Base-by-base conservation (phyloP, 331 rosid genomes). In the Rhamnella rubrinervis region DNA sequence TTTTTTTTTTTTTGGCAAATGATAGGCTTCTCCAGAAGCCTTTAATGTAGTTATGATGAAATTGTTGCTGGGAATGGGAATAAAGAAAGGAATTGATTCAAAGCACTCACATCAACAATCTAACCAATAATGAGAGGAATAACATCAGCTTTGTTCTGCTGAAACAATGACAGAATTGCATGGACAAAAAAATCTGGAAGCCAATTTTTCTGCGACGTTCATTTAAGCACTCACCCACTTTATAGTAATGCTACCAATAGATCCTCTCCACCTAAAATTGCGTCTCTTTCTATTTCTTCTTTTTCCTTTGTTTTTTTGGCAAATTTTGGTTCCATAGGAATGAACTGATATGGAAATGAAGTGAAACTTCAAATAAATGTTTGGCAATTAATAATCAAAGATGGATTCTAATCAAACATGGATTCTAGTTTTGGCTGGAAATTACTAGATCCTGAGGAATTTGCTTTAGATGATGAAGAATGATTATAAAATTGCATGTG, bases 121-220 rank as follows among this genome's bases (percentile, higher is more conserved):
- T 71, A 81, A 76, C 87, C 80, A 65, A 79, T 68, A 66, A 70
- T 76, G 75, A 68, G 75, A 75, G 25, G 79, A 70, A 76, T 50
- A 62, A 55, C 46, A 67, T 72, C 67, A 56, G 55, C 46, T 62
- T 52, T 23, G 35, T 68, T 78, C 75, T 49, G 40, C 55, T 60
- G 65, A 56, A 77, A 46, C 63, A 59, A 50, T 20, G 65, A 67
- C 62, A 69, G 56, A 67, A 31, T 31, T 31, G 35, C 35, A 31
- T 26, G 35, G 35, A 4, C 5, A 31, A 31, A 31, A 79, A 63
- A 59, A 49, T 9, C 49, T 68, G 15, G 20, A 14, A 6, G 15
- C 38, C 15, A 38, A 19, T 3, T 31, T 31, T 31, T 52, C 38
- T 53, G 23, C 23, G 20, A 15, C 61, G 35, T 41, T 67, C 62